A percentile compares a stretch with the other conserved stretches of the same genome.
Evolutionary conservation across 1,139 yeast species (phyloP).

Genomic region (Suhomyces bolitotheri): DNA sequence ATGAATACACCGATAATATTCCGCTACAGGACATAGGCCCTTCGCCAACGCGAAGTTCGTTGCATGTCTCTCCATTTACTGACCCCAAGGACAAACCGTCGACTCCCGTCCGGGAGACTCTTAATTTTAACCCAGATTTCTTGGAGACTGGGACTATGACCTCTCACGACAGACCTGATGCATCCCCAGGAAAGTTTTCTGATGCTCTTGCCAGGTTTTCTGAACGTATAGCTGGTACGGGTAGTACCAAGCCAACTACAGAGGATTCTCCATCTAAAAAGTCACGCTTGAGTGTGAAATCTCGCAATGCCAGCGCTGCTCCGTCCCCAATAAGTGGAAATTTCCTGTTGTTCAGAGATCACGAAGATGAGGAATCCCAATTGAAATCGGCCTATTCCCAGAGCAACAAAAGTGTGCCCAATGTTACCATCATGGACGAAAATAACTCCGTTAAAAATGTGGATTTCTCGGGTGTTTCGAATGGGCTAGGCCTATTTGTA

Average conservation of each 20-base stretch:
- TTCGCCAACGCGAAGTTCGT: background rate
- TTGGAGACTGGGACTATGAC: conserved; percentile 8
- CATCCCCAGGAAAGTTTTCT: conserved; percentile 25
- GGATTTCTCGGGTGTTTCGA: conserved; percentile 3
- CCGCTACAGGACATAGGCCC: conserved; percentile 19
- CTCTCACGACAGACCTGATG: conserved; percentile 1
- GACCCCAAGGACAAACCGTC: conserved; percentile 6
- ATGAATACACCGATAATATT: conserved; percentile 23
- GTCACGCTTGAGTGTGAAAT: conserved; percentile 5
- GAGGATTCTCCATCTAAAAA: conserved; percentile 16
- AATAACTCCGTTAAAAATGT: conserved; percentile 8
- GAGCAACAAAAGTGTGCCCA: conserved; percentile 12
- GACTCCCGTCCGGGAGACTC: conserved; percentile 1
- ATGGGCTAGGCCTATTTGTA: conserved; percentile 15
- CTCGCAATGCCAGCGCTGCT: conserved; percentile 6
- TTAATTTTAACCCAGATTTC: conserved; percentile 2
- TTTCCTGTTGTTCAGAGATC: conserved; percentile 14
- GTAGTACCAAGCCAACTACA: conserved; percentile 11
- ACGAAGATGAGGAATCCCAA: background rate
- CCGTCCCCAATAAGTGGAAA: conserved; percentile 14
- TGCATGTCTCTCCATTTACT: conserved; percentile 9
- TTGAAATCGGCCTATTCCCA: conserved; percentile 2
- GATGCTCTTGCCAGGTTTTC: conserved; percentile 38
- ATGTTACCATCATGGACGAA: conserved; percentile 13
- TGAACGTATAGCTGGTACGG: conserved; percentile 46